A percentile compares a stretch with the other conserved stretches of the same genome.
Evolutionary conservation across 257 asterid genomes (phyloP).

Genomic region (Plantago ovata): DNA sequence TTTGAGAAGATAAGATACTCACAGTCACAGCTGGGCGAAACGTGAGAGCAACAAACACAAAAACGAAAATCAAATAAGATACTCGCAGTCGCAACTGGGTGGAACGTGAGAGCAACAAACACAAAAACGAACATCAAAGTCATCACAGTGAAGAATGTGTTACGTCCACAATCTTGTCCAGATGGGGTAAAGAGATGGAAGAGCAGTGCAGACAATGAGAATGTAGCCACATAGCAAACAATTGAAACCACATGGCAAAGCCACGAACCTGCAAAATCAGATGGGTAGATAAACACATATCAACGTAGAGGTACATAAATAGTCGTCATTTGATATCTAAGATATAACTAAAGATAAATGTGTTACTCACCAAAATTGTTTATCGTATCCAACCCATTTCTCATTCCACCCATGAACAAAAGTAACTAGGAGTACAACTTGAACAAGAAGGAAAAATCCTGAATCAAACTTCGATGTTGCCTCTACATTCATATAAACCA

Average conservation of each 20-base stretch:
- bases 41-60: too few relatives aligned
- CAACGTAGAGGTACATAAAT: too few relatives aligned
- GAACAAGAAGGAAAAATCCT: constrained; percentile 89
- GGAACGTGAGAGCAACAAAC: constrained; percentile 75
- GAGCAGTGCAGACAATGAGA: constrained; percentile 74
- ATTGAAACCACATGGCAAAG: constrained; percentile 82
- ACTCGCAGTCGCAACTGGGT: constrained; percentile 86
- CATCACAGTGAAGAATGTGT: constrained; percentile 79
- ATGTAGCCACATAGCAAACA: constrained; percentile 75
- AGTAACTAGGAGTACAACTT: constrained; percentile 86
- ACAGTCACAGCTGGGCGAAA: too few relatives aligned
- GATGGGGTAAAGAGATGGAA: constrained; percentile 82
- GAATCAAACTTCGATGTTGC: constrained; percentile 85
- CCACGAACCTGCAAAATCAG: constrained; percentile 61
- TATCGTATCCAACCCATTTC: constrained; percentile 96
- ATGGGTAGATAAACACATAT: not conserved
- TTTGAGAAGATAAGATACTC: too few relatives aligned
- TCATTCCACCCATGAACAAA: constrained; percentile 94
- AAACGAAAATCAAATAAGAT: too few relatives aligned
- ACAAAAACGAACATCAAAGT: constrained; percentile 57
- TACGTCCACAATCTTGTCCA: constrained; percentile 89
- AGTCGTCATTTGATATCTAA: too few relatives aligned
- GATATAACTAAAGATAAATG: constrained; percentile 4
- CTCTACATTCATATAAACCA: constrained; percentile 58
- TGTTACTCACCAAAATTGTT: constrained; percentile 71